A percentile compares a stretch with the other conserved stretches of the same genome.
Conservation (phyloP, 306 rosid genomes). For the Trifolium dubium region DNA sequence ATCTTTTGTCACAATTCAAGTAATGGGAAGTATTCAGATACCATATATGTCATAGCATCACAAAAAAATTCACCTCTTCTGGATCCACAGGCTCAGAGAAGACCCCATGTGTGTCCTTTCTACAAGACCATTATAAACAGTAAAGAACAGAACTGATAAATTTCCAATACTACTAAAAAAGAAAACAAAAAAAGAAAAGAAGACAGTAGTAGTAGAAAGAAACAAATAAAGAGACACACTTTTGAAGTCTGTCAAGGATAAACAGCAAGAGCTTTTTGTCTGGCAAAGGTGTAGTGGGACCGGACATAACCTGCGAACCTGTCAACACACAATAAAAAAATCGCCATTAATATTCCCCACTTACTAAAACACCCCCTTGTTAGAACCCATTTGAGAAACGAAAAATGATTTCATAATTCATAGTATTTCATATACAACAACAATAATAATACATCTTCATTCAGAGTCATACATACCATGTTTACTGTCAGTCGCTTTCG, state of each 20-base stretch:
- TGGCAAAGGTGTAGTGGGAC: slow-evolving; percentile 99
- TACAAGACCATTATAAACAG: slow-evolving; percentile 51
- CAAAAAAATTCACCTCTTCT: slow-evolving; percentile 65
- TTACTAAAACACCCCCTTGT: slow-evolving; percentile 28
- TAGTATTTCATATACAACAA: neutral
- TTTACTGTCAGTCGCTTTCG: slow-evolving; percentile 85
- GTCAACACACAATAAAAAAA: slow-evolving; percentile 66
- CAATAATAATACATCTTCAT: slow-evolving; percentile 26
- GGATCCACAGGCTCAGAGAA: slow-evolving; percentile 97
- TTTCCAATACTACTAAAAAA: slow-evolving; percentile 34
- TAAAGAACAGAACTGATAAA: slow-evolving; percentile 44
- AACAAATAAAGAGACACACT: slow-evolving; percentile 60
- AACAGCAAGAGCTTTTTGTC: slow-evolving; percentile 99
- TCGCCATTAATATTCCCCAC: slow-evolving; percentile 61
- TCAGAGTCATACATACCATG: slow-evolving; percentile 66
- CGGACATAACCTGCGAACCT: slow-evolving; percentile 86
- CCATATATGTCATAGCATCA: slow-evolving; percentile 8
- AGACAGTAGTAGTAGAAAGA: slow-evolving; percentile 7
- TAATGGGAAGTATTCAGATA: slow-evolving; percentile 25
- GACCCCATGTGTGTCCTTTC: slow-evolving; percentile 94
- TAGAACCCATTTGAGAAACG: slow-evolving; percentile 34
- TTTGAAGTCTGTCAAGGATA: slow-evolving; percentile 98
- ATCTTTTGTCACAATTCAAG: slow-evolving; percentile 27
- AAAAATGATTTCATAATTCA: slow-evolving; percentile 47
- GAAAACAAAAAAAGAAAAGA: slow-evolving; percentile 11